A percentile compares a stretch with the other conserved stretches of the same genome.
Evolutionary conservation across 495 filamentous ascomycete species (phyloP).

Genomic region (Ramalina intermedia): DNA sequence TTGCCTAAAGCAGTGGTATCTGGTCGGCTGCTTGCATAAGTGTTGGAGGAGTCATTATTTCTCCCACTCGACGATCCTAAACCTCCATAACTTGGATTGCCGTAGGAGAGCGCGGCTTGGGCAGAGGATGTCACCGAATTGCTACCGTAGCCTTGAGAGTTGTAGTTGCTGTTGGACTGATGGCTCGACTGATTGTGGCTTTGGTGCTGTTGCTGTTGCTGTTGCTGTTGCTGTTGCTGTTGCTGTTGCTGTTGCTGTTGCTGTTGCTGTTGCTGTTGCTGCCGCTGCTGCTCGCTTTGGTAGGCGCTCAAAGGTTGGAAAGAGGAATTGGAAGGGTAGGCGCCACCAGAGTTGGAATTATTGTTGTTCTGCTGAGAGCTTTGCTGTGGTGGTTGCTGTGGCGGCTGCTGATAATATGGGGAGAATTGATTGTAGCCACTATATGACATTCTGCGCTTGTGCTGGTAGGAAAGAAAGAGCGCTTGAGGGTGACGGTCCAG

Average conservation of each 20-base stretch:
- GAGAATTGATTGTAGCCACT: slow-evolving; percentile 8
- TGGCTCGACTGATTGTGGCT: background rate
- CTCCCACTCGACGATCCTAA: background rate
- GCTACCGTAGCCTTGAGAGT: background rate
- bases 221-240: background rate
- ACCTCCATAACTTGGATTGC: slow-evolving; percentile 1
- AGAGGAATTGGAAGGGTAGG: background rate
- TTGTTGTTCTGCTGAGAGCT: background rate
- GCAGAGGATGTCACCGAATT: background rate
- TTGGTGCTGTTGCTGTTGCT: background rate
- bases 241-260: background rate
- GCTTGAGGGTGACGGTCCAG: background rate
- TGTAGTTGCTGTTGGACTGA: background rate
- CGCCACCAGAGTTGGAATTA: background rate
- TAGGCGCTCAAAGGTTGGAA: slow-evolving; percentile 8
- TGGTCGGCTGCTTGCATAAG: background rate
- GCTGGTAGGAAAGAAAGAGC: background rate
- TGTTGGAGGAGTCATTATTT: background rate
- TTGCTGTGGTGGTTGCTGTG: background rate
- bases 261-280: background rate
- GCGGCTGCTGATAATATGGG: slow-evolving; percentile 7
- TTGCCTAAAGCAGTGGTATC: slow-evolving; percentile 15
- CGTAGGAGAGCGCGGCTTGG: background rate
- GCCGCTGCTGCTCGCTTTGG: background rate
- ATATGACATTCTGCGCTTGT: slow-evolving; percentile 3